Conservation (phyloP, 345 rosid genomes). For the Trapa incisa region DNA sequence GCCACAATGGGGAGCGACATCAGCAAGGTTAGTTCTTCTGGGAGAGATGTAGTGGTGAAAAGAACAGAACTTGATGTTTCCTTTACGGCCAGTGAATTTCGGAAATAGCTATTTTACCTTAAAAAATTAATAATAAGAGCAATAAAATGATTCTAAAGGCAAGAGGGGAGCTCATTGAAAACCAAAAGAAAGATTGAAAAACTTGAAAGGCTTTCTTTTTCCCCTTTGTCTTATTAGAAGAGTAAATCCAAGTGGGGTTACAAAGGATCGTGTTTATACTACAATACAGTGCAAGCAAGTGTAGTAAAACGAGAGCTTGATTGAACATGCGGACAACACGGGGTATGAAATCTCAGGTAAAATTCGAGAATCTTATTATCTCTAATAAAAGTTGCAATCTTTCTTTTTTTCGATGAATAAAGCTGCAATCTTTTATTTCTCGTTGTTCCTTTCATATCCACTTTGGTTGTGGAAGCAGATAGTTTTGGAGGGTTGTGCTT, state of each 20-base stretch:
- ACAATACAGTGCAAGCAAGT: background rate
- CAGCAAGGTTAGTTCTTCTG: no score
- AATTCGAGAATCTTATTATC: background rate
- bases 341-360: background rate
- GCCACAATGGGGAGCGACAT: no score
- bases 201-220: background rate
- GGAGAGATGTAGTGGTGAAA: background rate
- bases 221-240: background rate
- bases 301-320: background rate
- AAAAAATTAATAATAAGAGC: no score
- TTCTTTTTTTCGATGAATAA: background rate
- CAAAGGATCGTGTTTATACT: background rate
- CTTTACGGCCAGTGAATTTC: no score
- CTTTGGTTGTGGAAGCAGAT: background rate
- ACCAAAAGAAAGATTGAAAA: background rate
- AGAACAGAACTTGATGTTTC: background rate
- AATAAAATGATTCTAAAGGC: no score
- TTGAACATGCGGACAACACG: background rate
- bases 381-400: background rate
- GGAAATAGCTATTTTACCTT: no score
- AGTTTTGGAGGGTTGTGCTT: background rate
- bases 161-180: no score
- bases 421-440: background rate
- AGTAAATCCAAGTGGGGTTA: conserved; percentile 5
- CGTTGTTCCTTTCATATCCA: background rate